Evolutionary conservation across 306 rosid species (phyloP).

Genomic region (Acacia acuminata): DNA sequence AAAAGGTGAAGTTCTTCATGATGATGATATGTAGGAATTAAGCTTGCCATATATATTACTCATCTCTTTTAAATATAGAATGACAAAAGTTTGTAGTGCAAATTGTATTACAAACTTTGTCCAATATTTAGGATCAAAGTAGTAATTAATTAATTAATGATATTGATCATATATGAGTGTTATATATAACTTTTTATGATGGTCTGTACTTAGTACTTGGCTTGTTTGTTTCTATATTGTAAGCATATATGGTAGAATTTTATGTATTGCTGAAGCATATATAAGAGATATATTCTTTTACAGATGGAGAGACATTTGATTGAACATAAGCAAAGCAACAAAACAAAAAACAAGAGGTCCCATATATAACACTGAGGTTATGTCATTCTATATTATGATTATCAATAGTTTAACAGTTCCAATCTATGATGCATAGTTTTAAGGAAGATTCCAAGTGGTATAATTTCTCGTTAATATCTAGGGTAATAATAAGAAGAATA

Average conservation of each 20-base stretch:
- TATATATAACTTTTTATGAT: slow-evolving; percentile 8
- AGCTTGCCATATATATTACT: slow-evolving; percentile 1
- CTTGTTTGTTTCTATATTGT: slow-evolving; percentile 41
- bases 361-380: background rate
- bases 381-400: background rate
- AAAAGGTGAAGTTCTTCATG: slow-evolving; percentile 11
- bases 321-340: slow-evolving; percentile 13
- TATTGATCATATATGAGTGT: background rate
- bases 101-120: too few relatives aligned
- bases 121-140: too few relatives aligned
- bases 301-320: background rate
- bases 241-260: slow-evolving; percentile 34
- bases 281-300: slow-evolving; percentile 27
- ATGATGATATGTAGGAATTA: slow-evolving; percentile 21
- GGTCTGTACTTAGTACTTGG: slow-evolving; percentile 7
- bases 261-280: slow-evolving; percentile 27
- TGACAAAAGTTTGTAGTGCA: too few relatives aligned
- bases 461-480: background rate
- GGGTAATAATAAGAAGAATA: background rate
- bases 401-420: slow-evolving; percentile 6
- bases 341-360: background rate
- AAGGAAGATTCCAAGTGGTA: slow-evolving; percentile 8
- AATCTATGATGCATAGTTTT: background rate
- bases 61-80: too few relatives aligned
- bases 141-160: background rate